Evolutionary conservation across 352 stramenopile species (phyloP).

Genomic region (Pythium aquatile): DNA sequence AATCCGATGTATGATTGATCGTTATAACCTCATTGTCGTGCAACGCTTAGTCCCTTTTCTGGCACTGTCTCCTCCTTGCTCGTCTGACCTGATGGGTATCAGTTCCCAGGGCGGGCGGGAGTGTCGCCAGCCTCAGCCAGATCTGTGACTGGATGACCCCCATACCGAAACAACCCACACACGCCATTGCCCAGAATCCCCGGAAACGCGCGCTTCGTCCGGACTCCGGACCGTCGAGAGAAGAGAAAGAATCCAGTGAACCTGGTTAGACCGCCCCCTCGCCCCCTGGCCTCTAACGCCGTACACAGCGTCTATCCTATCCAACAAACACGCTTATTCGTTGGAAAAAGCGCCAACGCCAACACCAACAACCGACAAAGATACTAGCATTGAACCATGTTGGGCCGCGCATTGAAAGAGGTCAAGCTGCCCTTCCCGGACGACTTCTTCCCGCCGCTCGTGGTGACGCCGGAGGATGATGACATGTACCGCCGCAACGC

Average conservation of each 20-base stretch:
- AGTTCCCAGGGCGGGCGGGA: slow-evolving; percentile 1
- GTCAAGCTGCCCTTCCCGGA: slow-evolving; percentile 62
- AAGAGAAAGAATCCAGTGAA: neutral
- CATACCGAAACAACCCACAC: neutral
- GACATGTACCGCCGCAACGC: slow-evolving; percentile 38
- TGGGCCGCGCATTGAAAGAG: slow-evolving; percentile 59
- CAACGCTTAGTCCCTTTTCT: slow-evolving; percentile 9
- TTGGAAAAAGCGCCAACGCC: too few relatives aligned
- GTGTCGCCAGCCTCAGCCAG: slow-evolving; percentile 8
- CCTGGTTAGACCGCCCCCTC: neutral
- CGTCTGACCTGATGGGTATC: neutral
- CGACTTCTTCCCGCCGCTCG: slow-evolving; percentile 60
- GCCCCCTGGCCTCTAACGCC: neutral
- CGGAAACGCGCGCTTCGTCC: neutral
- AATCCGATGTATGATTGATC: neutral
- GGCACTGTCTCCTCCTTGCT: slow-evolving; percentile 2
- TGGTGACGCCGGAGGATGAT: slow-evolving; percentile 32
- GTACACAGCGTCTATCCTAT: neutral
- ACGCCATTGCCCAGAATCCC: neutral
- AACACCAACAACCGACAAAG: neutral
- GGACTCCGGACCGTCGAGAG: neutral
- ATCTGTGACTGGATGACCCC: neutral
- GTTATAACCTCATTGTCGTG: neutral
- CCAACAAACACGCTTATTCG: neutral
- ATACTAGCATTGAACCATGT: slow-evolving; percentile 27